These are phyloP conservation scores for Claviceps digitariae DNA, from an alignment of 2,329 filamentous ascomycete genomes.

Conservation along the genomic window DNA sequence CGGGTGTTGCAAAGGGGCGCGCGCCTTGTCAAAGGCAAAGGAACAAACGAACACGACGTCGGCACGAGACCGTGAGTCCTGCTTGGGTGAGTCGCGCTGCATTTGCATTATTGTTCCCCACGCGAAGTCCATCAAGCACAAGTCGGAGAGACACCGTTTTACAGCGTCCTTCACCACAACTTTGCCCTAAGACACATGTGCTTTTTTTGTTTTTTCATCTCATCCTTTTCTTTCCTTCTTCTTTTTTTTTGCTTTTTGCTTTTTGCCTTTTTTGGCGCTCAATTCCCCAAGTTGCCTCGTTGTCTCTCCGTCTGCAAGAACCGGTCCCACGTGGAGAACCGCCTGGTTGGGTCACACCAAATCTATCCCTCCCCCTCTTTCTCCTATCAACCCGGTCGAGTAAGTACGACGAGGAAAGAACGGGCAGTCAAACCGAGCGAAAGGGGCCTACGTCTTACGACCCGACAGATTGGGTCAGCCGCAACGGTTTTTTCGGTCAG, in stretches of 20 bases:
- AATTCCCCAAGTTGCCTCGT: too few species aligned
- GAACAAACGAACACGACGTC: too few species aligned
- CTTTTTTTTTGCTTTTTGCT: neutral
- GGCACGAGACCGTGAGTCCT: too few species aligned
- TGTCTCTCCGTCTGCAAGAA: neutral
- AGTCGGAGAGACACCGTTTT: too few species aligned
- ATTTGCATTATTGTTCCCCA: too few species aligned
- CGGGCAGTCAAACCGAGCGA: neutral
- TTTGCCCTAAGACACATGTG: too few species aligned
- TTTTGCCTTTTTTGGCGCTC: neutral
- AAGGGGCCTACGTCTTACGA: constrained; percentile 1
- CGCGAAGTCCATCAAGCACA: too few species aligned
- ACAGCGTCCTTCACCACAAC: too few species aligned
- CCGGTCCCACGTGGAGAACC: constrained; percentile 6
- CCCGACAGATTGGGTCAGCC: constrained; percentile 8
- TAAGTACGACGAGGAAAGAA: constrained; percentile 1
- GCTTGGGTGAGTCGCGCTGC: too few species aligned
- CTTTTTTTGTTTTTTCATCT: neutral
- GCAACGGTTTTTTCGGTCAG: constrained; percentile 4
- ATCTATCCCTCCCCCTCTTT: neutral
- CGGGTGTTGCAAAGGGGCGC: too few species aligned
- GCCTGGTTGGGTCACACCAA: constrained; percentile 5
- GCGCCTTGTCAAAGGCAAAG: too few species aligned
- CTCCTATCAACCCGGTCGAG: neutral
- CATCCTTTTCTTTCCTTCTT: neutral